Conservation (phyloP, 2,329 filamentous ascomycete genomes). For the Aspergillus felis region DNA sequence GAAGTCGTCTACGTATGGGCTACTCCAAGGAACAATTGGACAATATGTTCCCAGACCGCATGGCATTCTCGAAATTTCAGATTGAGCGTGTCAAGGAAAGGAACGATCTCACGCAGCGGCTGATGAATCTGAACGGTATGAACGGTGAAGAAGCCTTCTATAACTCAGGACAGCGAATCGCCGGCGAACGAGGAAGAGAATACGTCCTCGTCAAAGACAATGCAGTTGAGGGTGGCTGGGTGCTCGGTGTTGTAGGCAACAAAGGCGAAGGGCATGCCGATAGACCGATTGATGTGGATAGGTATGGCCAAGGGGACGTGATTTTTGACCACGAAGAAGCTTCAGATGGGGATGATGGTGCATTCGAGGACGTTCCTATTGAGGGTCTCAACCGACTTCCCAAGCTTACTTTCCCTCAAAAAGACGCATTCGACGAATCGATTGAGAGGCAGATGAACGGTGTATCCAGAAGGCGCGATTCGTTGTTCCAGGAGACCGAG, state of each 20-base stretch:
- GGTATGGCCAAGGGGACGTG: slow-evolving; percentile 45
- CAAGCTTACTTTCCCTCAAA: slow-evolving; percentile 48
- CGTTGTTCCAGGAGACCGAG: slow-evolving; percentile 27
- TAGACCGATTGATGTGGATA: slow-evolving; percentile 90
- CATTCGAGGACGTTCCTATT: slow-evolving; percentile 90
- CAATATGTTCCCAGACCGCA: slow-evolving; percentile 92
- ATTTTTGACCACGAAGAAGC: slow-evolving; percentile 58
- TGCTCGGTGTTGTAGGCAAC: slow-evolving; percentile 84
- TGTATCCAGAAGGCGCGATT: slow-evolving; percentile 32
- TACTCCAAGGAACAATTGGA: slow-evolving; percentile 95
- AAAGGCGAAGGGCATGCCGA: slow-evolving; percentile 74
- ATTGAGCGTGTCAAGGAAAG: slow-evolving; percentile 90
- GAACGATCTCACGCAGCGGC: slow-evolving; percentile 87
- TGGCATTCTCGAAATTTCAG: slow-evolving; percentile 95
- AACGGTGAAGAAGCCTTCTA: slow-evolving; percentile 69
- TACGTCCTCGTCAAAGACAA: slow-evolving; percentile 97
- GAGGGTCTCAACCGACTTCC: slow-evolving; percentile 83
- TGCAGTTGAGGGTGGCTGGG: slow-evolving; percentile 92
- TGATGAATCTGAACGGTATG: slow-evolving; percentile 95
- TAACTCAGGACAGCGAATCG: slow-evolving; percentile 51
- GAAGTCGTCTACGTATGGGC: slow-evolving; percentile 89
- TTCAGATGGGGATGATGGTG: slow-evolving; percentile 63
- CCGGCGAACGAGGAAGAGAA: slow-evolving; percentile 79
- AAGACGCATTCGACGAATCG: slow-evolving; percentile 35
- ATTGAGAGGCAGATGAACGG: slow-evolving; percentile 28